Base-by-base conservation (phyloP, 192 early-diverging fungal species). In the Rhizophlyctis rosea region DNA sequence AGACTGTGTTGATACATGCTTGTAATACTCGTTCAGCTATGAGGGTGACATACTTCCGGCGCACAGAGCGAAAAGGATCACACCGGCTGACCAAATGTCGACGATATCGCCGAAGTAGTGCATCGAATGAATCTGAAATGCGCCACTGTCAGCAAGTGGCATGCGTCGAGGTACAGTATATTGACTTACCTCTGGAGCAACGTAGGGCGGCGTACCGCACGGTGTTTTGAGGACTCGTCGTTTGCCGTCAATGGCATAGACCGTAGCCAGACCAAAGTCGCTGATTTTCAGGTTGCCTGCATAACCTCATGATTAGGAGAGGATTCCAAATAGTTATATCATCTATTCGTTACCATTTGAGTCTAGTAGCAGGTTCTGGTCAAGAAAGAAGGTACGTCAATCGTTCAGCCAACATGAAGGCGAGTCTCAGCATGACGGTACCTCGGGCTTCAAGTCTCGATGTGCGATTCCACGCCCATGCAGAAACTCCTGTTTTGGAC, bases 391-490 rank as follows among this genome's bases (percentile, higher is more conserved):
- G 7, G 28, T 54, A 54, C 52, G 52, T 54, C 18, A 23, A 2
- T n/a, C 1, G 16, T 54, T 16, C 25, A 14, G 29, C 25, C 1
- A 54, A 21, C 29, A 23, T 27, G 24, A 16, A 14, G 24, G 47
- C 1, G 23, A 47, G 47, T 47, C 18, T 47, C 47, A 47, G 18
- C 18, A 48, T 29, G 47, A 24, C 9, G 54, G 18, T 21, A 76
- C 75, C 74, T 92, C 90, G 28, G 90, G 90, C 54, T 92, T 92
- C 14, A 92, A 68, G 63, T 92, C 90, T 28, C 90, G 68, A 75
- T 92, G 90, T 11, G 77, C 54, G 39, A 83, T 69, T 23, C 83
- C 83, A n/a, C 62, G 36, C 3, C 34, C 28, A 55, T 85, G 83
- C 33, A 85, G 35, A 63, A 84, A 80, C 33, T 71, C 74, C 75